These are phyloP conservation scores for Neonectria ditissima DNA, from an alignment of 2,329 filamentous ascomycete species.

Conservation along the genomic window DNA sequence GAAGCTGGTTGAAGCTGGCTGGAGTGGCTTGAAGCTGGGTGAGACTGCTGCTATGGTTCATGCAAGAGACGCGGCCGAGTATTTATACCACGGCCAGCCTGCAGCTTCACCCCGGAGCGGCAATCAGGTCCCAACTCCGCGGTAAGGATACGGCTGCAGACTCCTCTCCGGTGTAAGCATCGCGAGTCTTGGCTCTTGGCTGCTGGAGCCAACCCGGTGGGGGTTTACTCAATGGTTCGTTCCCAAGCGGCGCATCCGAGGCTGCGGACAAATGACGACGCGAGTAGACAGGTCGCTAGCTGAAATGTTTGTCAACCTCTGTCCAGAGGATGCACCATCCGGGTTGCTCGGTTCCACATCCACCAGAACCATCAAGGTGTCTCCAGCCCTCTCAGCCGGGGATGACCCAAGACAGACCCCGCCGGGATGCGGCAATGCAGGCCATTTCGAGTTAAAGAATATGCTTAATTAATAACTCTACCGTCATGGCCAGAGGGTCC, in stretches of 20 bases:
- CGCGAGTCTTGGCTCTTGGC: constrained; percentile 10
- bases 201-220: constrained; percentile 23
- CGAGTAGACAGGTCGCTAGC: background rate
- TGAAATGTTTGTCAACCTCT: constrained; percentile 8
- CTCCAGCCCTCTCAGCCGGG: constrained; percentile 19
- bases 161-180: background rate
- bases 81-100: constrained; percentile 35
- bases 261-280: constrained; percentile 24
- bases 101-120: constrained; percentile 3
- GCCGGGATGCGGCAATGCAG: constrained; percentile 20
- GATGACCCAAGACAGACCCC: background rate
- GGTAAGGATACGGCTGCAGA: background rate
- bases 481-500: constrained; percentile 7
- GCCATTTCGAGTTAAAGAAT: constrained; percentile 39
- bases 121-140: constrained; percentile 14
- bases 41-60: constrained; percentile 25
- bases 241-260: constrained; percentile 9
- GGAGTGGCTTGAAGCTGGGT: constrained; percentile 27
- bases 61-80: constrained; percentile 22
- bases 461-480: constrained; percentile 39
- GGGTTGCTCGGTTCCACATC: constrained; percentile 38
- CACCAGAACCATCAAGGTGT: constrained; percentile 42
- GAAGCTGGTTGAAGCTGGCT: constrained; percentile 9
- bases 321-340: constrained; percentile 35
- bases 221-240: constrained; percentile 10